Evolutionary conservation across 2,329 filamentous ascomycete genomes (phyloP).

Genomic region (Botrytis fragariae): DNA sequence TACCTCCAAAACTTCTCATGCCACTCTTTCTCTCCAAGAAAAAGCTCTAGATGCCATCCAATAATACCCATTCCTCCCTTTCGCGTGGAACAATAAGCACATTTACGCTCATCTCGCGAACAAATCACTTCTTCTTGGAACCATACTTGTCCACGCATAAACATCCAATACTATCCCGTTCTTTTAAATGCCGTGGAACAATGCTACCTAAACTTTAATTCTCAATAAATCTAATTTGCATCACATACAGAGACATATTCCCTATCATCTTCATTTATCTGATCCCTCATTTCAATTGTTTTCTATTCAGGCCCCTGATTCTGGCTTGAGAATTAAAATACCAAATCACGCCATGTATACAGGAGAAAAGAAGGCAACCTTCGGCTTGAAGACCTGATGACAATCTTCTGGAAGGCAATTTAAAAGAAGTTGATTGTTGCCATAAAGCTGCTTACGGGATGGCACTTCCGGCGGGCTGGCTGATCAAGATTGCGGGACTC

Average conservation of each 20-base stretch:
- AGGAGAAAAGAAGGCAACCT: neutral
- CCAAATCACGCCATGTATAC: neutral
- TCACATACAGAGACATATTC: neutral
- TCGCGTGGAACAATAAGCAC: conserved; percentile 3
- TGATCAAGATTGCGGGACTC: neutral
- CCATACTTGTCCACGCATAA: neutral
- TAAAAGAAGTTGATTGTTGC: neutral
- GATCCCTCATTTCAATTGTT: neutral
- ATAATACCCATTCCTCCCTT: neutral
- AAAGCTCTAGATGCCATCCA: neutral
- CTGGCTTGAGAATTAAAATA: too few relatives aligned
- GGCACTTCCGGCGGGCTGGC: neutral
- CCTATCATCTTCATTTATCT: neutral
- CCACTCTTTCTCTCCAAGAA: neutral
- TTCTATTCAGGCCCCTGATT: neutral
- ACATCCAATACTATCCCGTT: neutral
- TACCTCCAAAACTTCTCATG: neutral
- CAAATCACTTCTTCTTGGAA: neutral
- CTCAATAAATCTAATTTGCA: neutral
- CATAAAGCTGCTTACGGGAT: neutral
- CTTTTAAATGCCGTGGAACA: neutral
- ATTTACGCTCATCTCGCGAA: neutral
- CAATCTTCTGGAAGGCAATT: neutral
- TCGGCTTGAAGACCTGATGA: neutral
- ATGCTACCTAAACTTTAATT: neutral